Evolutionary conservation across 1,139 yeast genomes (phyloP).

Genomic region (Komagataea norvegica): DNA sequence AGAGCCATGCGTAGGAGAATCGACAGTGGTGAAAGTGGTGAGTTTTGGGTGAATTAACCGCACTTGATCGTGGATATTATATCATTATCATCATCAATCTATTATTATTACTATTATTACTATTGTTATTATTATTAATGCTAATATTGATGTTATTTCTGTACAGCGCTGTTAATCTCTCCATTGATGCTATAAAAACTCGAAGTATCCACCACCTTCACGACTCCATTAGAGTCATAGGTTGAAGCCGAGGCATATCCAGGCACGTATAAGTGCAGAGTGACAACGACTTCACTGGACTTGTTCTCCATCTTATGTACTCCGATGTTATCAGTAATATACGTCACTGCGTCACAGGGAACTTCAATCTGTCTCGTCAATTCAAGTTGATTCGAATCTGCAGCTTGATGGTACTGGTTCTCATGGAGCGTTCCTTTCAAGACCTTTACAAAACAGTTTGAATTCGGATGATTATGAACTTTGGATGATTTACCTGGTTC

Average conservation of each 20-base stretch:
- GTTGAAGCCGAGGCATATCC: constrained; percentile 41
- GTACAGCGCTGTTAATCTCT: not conserved
- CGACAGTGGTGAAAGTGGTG: constrained; percentile 35
- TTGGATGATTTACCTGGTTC: constrained; percentile 48
- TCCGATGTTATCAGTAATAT: constrained; percentile 51
- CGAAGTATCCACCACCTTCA: not conserved
- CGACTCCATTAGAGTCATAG: constrained; percentile 7
- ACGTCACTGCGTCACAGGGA: constrained; percentile 42
- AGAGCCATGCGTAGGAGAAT: constrained; percentile 36
- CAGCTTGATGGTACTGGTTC: constrained; percentile 41
- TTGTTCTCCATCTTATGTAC: constrained; percentile 48
- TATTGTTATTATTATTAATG: too few species aligned
- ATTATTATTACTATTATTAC: too few species aligned
- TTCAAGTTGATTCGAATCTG: constrained; percentile 19
- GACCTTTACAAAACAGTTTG: constrained; percentile 58
- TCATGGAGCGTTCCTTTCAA: constrained; percentile 46
- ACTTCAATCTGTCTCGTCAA: constrained; percentile 11
- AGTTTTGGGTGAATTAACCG: constrained; percentile 21
- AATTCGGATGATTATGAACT: constrained; percentile 56
- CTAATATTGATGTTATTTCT: too few species aligned
- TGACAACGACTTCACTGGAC: constrained; percentile 34
- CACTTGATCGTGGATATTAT: too few species aligned
- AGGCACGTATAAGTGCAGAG: constrained; percentile 56
- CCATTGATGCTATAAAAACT: constrained; percentile 11
- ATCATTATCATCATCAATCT: not conserved